Evolutionary conservation across 176 grass and related monocot species (phyloP), one percentile per base, ranked within the genome.

Genomic region (Triticum turgidum): DNA sequence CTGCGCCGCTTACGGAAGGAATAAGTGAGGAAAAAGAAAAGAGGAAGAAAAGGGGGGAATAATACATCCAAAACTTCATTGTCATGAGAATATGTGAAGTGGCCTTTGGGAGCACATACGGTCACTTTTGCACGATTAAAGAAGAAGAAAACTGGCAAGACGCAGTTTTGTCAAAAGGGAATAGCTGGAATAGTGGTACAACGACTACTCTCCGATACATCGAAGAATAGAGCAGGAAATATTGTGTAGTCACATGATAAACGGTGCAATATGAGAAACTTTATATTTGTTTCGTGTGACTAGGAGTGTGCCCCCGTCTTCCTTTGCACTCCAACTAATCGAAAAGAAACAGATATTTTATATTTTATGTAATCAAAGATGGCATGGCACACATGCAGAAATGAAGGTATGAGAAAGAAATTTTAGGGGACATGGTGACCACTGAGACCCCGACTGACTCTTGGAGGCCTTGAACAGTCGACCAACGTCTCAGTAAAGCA

Each of bases 21-120:
- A 85, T 80, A 80, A 73, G 27, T 67, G 73, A 73, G 21, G 29
- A 69, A 78, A 88, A 83, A 49, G 0, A 42, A 65, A 1, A 49
- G 41, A 14, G 6, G 49, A 61, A 41, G 73, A 54, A 21, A 6
- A 45, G 14, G 7, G 5, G 34, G 45, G 21, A 61, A 58, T 73
- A 66, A 80, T 59, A 45, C 73, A 45, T 80, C 70, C 82, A 85
- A 85, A 85, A 67, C 68, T 21, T 85, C 37, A 65, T 59, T 42
- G 82, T 42, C 77, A 58, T 58, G 2, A 58, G 54, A 76, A 42
- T 82, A 82, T 82, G 75, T 59, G 25, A 70, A 79, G 30, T 82
- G 18, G 14, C 58, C 74, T 80, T 89, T 80, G 22, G 59, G 32
- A 89, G 22, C 76, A 89, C 63, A 79, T 25, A 10, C 17, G 24